Evolutionary conservation across 2,329 filamentous ascomycete species (phyloP).

Genomic region (Cercospora sp.): DNA sequence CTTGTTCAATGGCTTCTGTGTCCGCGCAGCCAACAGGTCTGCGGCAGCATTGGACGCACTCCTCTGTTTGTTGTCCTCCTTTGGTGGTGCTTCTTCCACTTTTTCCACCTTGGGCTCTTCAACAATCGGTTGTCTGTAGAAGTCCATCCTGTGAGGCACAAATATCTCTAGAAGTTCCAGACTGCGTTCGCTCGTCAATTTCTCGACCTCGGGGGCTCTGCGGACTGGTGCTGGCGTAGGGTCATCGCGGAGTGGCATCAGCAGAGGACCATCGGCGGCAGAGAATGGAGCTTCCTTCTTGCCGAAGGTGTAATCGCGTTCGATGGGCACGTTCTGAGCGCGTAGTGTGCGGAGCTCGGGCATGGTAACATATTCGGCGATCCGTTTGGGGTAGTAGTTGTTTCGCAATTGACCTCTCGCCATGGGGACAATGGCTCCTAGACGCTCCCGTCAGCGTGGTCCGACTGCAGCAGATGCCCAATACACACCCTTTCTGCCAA

Average conservation of each 20-base stretch:
- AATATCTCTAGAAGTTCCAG: slow-evolving; percentile 52
- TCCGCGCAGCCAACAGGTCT: slow-evolving; percentile 36
- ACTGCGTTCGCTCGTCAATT: slow-evolving; percentile 47
- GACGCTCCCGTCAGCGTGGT: slow-evolving; percentile 4
- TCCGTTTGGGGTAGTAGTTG: slow-evolving; percentile 52
- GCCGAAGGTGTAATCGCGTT: slow-evolving; percentile 51
- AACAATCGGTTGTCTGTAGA: slow-evolving; percentile 48
- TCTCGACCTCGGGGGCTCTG: slow-evolving; percentile 39
- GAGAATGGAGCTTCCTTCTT: slow-evolving; percentile 15
- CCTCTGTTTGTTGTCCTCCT: slow-evolving; percentile 23
- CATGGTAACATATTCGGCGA: slow-evolving; percentile 55
- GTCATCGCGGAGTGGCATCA: slow-evolving; percentile 18
- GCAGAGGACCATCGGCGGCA: slow-evolving; percentile 6
- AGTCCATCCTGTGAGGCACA: slow-evolving; percentile 50
- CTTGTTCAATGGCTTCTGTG: slow-evolving; percentile 18
- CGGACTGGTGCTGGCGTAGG: slow-evolving; percentile 22
- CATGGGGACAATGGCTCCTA: slow-evolving; percentile 56
- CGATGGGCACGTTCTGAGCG: slow-evolving; percentile 46
- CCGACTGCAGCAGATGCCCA: not conserved
- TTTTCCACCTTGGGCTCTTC: slow-evolving; percentile 28
- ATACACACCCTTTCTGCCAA: slow-evolving; percentile 49
- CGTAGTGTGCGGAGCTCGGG: slow-evolving; percentile 49
- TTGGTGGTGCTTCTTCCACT: slow-evolving; percentile 9
- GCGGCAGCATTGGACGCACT: slow-evolving; percentile 31
- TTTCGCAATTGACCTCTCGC: slow-evolving; percentile 58